Evolutionary conservation across 345 rosid genomes (phyloP).

Genomic region (Pistacia integerrima): DNA sequence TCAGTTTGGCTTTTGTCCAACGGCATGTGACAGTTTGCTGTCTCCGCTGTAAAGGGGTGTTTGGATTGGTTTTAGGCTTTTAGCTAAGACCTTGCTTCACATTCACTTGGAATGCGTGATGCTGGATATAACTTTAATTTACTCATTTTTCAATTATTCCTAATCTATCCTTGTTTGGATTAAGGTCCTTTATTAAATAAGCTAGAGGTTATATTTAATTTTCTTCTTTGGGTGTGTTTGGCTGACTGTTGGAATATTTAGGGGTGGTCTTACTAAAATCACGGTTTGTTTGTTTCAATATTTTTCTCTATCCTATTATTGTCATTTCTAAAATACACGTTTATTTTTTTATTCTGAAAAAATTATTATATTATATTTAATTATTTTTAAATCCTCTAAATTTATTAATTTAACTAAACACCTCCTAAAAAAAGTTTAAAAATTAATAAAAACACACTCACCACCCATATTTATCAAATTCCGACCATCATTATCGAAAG

Average conservation of each 20-base stretch:
- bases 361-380: too few relatives aligned
- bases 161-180: background rate
- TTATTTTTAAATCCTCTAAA: too few relatives aligned
- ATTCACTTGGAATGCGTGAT: conserved; percentile 30
- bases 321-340: too few relatives aligned
- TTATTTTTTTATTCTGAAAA: too few relatives aligned
- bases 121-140: background rate
- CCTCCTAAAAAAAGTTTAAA: too few relatives aligned
- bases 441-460: too few relatives aligned
- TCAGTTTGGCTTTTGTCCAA: background rate
- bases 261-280: background rate
- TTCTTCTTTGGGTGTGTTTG: background rate
- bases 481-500: too few relatives aligned
- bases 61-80: background rate
- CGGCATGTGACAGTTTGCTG: background rate
- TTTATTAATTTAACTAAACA: too few relatives aligned
- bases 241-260: conserved; percentile 11
- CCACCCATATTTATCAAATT: too few relatives aligned
- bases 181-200: background rate
- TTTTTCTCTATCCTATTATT: too few relatives aligned
- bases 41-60: conserved; percentile 8
- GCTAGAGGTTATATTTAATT: background rate
- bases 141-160: background rate
- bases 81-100: too few relatives aligned
- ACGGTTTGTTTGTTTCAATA: background rate